phyloP scores from a whole-genome alignment of 176 grass and related monocot species.

The Tillandsia leiboldiana region DNA sequence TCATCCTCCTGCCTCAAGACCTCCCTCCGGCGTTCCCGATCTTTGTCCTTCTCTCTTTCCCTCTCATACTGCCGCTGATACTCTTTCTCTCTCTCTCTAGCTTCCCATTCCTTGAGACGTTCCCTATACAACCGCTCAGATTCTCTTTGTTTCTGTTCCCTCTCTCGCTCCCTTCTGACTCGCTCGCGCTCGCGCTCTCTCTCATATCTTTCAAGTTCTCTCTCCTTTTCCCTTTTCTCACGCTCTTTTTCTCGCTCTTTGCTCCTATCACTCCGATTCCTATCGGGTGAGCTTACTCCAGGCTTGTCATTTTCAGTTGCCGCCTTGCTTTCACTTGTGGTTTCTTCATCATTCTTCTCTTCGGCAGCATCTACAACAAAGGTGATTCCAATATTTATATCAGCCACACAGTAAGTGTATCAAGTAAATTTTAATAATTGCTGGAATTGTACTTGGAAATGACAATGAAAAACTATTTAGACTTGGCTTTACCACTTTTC shows the following conservation, averaged over 20 bases:
- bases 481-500: slow-evolving; percentile 43
- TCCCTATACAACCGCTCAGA: slow-evolving; percentile 65
- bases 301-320: slow-evolving; percentile 51
- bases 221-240: slow-evolving; percentile 58
- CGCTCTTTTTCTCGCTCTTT: slow-evolving; percentile 26
- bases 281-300: slow-evolving; percentile 73
- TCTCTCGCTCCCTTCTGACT: slow-evolving; percentile 85
- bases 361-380: slow-evolving; percentile 52
- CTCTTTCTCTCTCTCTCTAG: slow-evolving; percentile 88
- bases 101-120: slow-evolving; percentile 83
- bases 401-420: neutral
- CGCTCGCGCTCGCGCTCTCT: slow-evolving; percentile 70
- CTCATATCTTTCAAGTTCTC: slow-evolving; percentile 67
- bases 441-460: slow-evolving; percentile 2
- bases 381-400: neutral
- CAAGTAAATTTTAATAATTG: neutral
- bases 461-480: slow-evolving; percentile 5
- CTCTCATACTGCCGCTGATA: slow-evolving; percentile 67
- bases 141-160: slow-evolving; percentile 66
- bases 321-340: slow-evolving; percentile 43
- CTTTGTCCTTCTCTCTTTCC: slow-evolving; percentile 72
- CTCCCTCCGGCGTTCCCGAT: slow-evolving; percentile 73
- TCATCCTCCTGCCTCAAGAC: slow-evolving; percentile 86
- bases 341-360: slow-evolving; percentile 48
- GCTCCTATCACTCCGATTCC: slow-evolving; percentile 50